A percentile compares a stretch with the other conserved stretches of the same genome.
These are phyloP conservation scores for Bolboschoenus planiculmis DNA, from an alignment of 176 grass and related monocot species.

Conservation along the genomic window DNA sequence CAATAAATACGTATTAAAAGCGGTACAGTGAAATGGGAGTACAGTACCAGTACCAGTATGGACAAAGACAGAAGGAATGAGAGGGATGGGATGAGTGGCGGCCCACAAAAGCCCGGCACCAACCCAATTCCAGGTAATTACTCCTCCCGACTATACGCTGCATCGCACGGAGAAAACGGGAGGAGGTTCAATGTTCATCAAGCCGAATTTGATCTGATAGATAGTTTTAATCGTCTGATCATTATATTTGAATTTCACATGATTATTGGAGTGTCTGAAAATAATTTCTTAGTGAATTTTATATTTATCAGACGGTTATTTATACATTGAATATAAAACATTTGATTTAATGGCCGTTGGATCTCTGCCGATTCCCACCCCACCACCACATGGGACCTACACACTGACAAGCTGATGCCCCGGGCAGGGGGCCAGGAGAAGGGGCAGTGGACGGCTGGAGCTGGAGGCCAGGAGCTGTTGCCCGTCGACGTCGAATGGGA, in stretches of 20 bases:
- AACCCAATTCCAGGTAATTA: not conserved
- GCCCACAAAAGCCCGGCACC: constrained; percentile 1
- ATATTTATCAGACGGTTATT: too few relatives aligned
- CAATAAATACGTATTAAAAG: not conserved
- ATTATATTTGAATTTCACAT: too few relatives aligned
- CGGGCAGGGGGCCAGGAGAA: not conserved
- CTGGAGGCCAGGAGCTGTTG: not conserved
- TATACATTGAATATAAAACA: too few relatives aligned
- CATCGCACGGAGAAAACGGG: too few relatives aligned
- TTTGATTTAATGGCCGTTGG: too few relatives aligned
- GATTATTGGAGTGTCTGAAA: too few relatives aligned
- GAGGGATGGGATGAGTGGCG: not conserved
- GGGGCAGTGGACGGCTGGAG: not conserved
- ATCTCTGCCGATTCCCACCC: too few relatives aligned
- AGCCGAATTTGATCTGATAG: too few relatives aligned
- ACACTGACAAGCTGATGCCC: not conserved
- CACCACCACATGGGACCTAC: not conserved
- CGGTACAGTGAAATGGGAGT: not conserved
- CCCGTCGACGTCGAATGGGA: not conserved
- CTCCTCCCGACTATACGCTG: not conserved
- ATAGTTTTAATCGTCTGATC: too few relatives aligned
- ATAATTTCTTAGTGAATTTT: too few relatives aligned
- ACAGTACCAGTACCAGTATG: not conserved
- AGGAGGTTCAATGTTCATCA: too few relatives aligned
- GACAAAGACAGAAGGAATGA: constrained; percentile 17